Base-by-base conservation (phyloP, 345 rosid genomes). In the Linum usitatissimum region DNA sequence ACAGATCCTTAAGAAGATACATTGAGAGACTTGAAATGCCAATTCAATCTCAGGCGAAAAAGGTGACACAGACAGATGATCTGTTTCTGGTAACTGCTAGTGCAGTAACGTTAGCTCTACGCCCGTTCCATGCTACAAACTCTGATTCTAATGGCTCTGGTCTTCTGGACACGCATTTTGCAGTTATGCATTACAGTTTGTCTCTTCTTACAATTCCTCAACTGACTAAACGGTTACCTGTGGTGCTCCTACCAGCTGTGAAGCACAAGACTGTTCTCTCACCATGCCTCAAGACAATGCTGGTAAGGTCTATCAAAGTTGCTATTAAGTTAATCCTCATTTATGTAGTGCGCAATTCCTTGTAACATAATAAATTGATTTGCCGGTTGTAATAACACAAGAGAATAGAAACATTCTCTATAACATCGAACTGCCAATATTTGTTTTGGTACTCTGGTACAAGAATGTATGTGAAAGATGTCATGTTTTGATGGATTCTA, bases 71-170 rank as follows among this genome's bases (percentile, higher is more conserved):
- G 61, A 71, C 75, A 2, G 97, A 85, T 76, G 88, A 85, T 69
- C 81, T 71, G 66, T 81, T 92, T 64, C 67, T 89, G 81, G 81
- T 89, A 63, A 89, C 83, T 42, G 89, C 95, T 38, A 84, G 86
- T 80, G 86, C 85, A 51, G 66, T 92, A 64, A 87, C 94, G 23
- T 75, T 89, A 76, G 91, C 91, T 58, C 68, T 92, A 65, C 84
- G 98, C 61, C 96, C 98, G 65, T 85, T 89, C 73, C 90, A 81
- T 42, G 62, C 64, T 55, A 74, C 65, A 48, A 64, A 75, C 55
- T 61, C 72, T 68, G 72, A 61, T 69, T 61, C 36, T 23, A 68
- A 55, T 78, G 73, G 65, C 36, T 67, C 71, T 65, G 65, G 63
- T 64, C 67, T 18, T 13, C 53, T 49, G 38, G 77, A 75, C 57